These are phyloP conservation scores for Euphorbia neoarborescens DNA, from an alignment of 441 rosid species.

Conservation along the genomic window DNA sequence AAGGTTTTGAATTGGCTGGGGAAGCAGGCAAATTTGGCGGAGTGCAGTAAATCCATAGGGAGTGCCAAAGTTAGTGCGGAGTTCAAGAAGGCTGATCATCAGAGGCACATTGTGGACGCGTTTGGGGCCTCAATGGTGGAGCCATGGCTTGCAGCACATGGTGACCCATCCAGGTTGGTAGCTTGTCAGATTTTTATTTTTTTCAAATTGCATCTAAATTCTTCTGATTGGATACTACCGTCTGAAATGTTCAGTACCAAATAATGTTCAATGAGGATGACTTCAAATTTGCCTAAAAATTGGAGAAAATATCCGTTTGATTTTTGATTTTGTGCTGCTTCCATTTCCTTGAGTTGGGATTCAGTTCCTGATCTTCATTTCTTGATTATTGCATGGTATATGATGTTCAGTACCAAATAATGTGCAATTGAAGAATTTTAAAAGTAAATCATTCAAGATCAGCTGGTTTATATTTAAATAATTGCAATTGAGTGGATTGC, in stretches of 20 bases:
- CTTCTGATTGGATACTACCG: background rate
- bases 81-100: slow-evolving; percentile 50
- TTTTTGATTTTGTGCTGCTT: background rate
- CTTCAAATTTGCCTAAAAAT: background rate
- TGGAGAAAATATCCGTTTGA: background rate
- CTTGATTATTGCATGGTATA: background rate
- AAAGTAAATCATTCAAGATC: background rate
- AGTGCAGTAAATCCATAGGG: slow-evolving; percentile 71
- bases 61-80: slow-evolving; percentile 40
- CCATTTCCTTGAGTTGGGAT: background rate
- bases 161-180: slow-evolving; percentile 76
- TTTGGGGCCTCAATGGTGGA: slow-evolving; percentile 95
- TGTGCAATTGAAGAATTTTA: background rate
- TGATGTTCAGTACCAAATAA: no score
- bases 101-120: slow-evolving; percentile 60
- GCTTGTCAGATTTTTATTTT: background rate
- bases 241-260: background rate
- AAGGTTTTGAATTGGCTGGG: slow-evolving; percentile 82
- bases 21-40: slow-evolving; percentile 87
- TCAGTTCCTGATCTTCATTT: slow-evolving; percentile 4
- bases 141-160: slow-evolving; percentile 96
- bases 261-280: background rate
- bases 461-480: background rate
- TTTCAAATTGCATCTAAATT: background rate
- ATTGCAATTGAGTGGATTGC: background rate